Conservation (phyloP, 2,329 filamentous ascomycete genomes). For the Trichoderma arundinaceum region DNA sequence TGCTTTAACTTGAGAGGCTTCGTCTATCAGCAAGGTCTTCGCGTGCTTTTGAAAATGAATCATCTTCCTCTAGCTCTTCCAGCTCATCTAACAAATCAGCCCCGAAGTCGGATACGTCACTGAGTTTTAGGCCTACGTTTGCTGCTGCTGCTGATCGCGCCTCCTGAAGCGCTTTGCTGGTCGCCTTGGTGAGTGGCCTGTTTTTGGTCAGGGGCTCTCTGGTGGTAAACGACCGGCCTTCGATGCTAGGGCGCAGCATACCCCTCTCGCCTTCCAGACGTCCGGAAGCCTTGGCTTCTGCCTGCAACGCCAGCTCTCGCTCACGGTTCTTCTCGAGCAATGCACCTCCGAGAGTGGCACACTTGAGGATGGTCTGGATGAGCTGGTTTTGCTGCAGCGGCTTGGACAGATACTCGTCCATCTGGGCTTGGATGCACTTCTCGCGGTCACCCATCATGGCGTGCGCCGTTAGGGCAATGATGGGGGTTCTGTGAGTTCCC, state of each 20-base stretch:
- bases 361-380: conserved; percentile 97
- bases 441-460: conserved; percentile 98
- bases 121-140: conserved; percentile 10
- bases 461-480: conserved; percentile 95
- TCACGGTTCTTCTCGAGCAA: conserved; percentile 78
- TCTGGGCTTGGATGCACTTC: conserved; percentile 97
- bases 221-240: conserved; percentile 72
- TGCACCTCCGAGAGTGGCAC: conserved; percentile 85
- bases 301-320: conserved; percentile 60
- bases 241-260: conserved; percentile 49
- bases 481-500: conserved; percentile 82
- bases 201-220: conserved; percentile 59
- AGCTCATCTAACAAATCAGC: conserved; percentile 13
- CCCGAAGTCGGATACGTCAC: background rate
- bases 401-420: conserved; percentile 99
- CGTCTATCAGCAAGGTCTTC: conserved; percentile 49
- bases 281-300: conserved; percentile 52
- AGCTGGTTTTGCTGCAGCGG: conserved; percentile 95
- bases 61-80: conserved; percentile 48
- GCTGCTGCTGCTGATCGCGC: conserved; percentile 10
- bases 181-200: conserved; percentile 22
- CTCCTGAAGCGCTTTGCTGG: conserved; percentile 42
- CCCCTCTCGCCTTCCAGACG: conserved; percentile 47
- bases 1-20: conserved; percentile 46
- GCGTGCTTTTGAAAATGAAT: conserved; percentile 60